phyloP scores from a whole-genome alignment of 129 eudicot species.

The Lactuca sativa region DNA sequence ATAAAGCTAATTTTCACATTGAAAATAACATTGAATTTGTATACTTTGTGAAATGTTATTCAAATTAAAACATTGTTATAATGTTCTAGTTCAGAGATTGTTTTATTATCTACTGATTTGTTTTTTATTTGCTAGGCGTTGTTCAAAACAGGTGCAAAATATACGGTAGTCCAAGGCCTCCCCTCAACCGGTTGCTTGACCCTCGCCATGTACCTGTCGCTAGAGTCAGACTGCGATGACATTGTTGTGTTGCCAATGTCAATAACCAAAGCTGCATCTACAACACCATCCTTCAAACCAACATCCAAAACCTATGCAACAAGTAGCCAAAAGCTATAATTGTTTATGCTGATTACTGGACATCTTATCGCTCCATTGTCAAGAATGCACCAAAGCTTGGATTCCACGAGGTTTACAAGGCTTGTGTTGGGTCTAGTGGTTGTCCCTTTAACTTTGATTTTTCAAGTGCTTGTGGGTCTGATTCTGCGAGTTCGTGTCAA shows the following conservation, averaged over 20 bases:
- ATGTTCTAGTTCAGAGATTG: too few relatives aligned
- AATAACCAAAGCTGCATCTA: slow-evolving; percentile 53
- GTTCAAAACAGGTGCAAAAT: slow-evolving; percentile 64
- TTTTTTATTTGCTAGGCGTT: slow-evolving; percentile 40
- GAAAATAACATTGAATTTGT: too few relatives aligned
- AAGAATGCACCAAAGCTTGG: slow-evolving; percentile 49
- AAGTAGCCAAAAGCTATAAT: slow-evolving; percentile 53
- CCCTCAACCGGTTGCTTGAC: slow-evolving; percentile 79
- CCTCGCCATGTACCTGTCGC: slow-evolving; percentile 42
- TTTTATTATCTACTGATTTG: too few relatives aligned
- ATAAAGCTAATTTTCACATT: too few relatives aligned
- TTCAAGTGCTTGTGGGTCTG: slow-evolving; percentile 50
- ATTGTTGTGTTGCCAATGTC: slow-evolving; percentile 45
- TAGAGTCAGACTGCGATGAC: slow-evolving; percentile 48
- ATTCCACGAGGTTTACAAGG: slow-evolving; percentile 56
- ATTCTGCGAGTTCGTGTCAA: slow-evolving; percentile 42
- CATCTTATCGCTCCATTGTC: slow-evolving; percentile 41
- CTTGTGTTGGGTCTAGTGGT: slow-evolving; percentile 65
- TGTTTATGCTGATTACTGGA: slow-evolving; percentile 62
- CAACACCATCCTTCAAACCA: slow-evolving; percentile 51
- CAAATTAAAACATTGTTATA: too few relatives aligned
- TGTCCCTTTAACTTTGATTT: slow-evolving; percentile 50
- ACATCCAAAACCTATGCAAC: slow-evolving; percentile 37
- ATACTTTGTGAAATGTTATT: too few relatives aligned
- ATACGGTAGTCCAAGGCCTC: slow-evolving; percentile 70